phyloP scores from a whole-genome alignment of 495 filamentous ascomycete genomes.

The Penicillium parvum region DNA sequence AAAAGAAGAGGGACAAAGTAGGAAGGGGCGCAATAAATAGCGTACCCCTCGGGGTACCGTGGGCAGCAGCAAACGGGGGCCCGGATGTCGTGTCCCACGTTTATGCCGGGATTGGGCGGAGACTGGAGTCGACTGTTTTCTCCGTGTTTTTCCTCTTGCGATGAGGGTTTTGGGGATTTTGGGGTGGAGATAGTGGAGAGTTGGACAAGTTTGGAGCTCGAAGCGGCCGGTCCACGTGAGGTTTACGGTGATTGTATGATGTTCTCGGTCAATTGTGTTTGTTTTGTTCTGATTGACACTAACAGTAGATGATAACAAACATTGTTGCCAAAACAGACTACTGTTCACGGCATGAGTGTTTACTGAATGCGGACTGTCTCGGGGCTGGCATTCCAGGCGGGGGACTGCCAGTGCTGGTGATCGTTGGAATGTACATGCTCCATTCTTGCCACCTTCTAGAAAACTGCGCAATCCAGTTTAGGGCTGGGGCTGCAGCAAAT shows the following conservation, averaged over 20 bases:
- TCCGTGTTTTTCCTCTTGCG: constrained; percentile 20
- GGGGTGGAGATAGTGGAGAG: constrained; percentile 25
- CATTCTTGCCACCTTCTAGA: constrained; percentile 28
- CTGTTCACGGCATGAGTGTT: no score
- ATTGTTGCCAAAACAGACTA: no score
- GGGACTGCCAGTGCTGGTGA: background rate
- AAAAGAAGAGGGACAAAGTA: constrained; percentile 8
- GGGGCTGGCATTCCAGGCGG: background rate
- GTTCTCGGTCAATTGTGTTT: no score
- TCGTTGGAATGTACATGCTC: constrained; percentile 11
- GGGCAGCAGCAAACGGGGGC: constrained; percentile 33
- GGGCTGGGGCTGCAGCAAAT: constrained; percentile 18
- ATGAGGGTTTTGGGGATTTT: constrained; percentile 16
- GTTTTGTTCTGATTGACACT: no score
- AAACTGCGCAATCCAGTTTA: constrained; percentile 21
- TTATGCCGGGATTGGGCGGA: constrained; percentile 22
- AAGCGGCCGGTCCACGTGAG: constrained; percentile 19
- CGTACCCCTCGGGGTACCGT: constrained; percentile 32
- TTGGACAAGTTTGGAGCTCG: constrained; percentile 3
- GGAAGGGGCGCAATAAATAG: constrained; percentile 20
- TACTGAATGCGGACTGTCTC: no score
- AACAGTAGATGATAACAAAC: no score
- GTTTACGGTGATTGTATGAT: no score
- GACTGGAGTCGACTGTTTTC: no score
- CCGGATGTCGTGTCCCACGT: constrained; percentile 35